Conservation (phyloP, 2,329 filamentous ascomycete genomes). For the Pochonia chlamydosporia region DNA sequence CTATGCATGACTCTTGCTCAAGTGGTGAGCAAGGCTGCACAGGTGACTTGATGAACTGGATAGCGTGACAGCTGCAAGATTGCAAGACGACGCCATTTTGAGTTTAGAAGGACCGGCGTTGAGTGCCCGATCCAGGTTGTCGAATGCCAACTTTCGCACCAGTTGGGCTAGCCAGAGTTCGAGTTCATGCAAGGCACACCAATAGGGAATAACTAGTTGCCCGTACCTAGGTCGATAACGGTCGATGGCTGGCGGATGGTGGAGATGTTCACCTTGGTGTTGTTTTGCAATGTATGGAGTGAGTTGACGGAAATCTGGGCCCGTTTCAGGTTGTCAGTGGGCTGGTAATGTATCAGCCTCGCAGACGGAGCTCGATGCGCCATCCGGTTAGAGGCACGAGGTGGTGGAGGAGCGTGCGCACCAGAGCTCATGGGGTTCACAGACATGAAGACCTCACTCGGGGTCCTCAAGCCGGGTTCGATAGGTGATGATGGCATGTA, state of each 20-base stretch:
- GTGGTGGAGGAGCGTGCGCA: slow-evolving; percentile 5
- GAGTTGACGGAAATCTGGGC: slow-evolving; percentile 5
- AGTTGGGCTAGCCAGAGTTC: neutral
- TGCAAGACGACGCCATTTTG: neutral
- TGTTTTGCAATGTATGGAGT: too few species aligned
- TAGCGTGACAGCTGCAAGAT: neutral
- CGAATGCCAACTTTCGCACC: neutral
- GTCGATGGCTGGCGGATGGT: neutral
- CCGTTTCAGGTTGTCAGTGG: slow-evolving; percentile 13
- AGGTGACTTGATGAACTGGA: neutral
- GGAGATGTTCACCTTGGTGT: neutral
- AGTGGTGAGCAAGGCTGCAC: neutral
- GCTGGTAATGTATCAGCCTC: slow-evolving; percentile 14
- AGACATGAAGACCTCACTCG: too few species aligned
- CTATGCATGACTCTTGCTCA: neutral
- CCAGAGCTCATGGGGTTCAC: neutral
- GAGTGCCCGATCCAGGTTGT: slow-evolving; percentile 1
- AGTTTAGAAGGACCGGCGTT: neutral
- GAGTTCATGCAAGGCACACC: slow-evolving; percentile 17
- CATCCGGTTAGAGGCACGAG: slow-evolving; percentile 7
- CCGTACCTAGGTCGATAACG: neutral
- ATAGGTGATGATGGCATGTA: too few species aligned
- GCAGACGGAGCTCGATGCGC: slow-evolving; percentile 8
- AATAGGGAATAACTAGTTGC: slow-evolving; percentile 8
- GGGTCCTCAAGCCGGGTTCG: too few species aligned